Evolutionary conservation across 2,329 filamentous ascomycete genomes (phyloP), one percentile per base, ranked within the genome.

Genomic region (Juglanconis juglandina): DNA sequence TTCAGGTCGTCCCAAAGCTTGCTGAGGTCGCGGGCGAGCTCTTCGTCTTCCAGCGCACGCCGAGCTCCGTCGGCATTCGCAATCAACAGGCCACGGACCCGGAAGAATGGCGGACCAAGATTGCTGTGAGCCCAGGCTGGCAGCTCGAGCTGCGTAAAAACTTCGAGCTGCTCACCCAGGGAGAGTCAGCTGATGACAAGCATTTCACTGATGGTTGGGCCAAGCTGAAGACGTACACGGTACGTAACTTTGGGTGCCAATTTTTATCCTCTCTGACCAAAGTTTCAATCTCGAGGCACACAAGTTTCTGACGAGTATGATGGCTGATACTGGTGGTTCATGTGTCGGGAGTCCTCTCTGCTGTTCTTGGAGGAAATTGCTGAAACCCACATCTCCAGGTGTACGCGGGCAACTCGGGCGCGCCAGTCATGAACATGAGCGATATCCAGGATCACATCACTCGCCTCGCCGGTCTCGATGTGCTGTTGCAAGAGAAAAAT

Each of bases 11-110:
- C 0, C 78, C 81, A 0, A 66, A 72, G 17, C 67, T 84, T 1
- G 79, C 77, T 2, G 72, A 77, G 51, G 80, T 74, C 60, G 77
- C 80, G 0, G 77, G 80, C 52, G 71, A 83, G 44, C 66, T 85
- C 3, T 82, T 78, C 63, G 81, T 86, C n/a, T 77, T 86, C 66
- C 82, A 86, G 67, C 77, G 83, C 3, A 86, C 83, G 3, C 81
- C 82, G 3, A 74, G 77, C 1, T 70, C 71, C 0, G 72, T 81
- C 4, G 72, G 73, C 30, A 64, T 66, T 17, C 75, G 78, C 9
- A 73, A 66, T 14, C 72, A 80, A 53, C 65, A 68, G 5, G 59
- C 69, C 1, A 83, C 77, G 0, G 76, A 82, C 47, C 69, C 70
- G 0, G 71, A 73, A 11, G 71, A 75, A 53, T 85, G 76, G 72